Evolutionary conservation across 805 yeast species (phyloP).

Genomic region (Saccharomycopsis olivae): DNA sequence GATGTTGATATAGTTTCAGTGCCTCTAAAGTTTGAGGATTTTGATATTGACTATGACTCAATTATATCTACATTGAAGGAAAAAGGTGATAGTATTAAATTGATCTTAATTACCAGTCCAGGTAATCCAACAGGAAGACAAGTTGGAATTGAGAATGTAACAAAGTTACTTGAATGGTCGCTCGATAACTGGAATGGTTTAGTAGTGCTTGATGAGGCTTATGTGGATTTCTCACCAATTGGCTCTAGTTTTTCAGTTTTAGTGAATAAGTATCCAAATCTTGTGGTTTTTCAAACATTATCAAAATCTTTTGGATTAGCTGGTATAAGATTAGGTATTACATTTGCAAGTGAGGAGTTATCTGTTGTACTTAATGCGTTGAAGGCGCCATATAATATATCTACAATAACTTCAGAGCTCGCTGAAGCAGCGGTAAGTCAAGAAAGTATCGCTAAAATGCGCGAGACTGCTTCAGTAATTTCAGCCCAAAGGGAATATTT

Average conservation of each 20-base stretch:
- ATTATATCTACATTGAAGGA: constrained; percentile 51
- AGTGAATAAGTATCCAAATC: constrained; percentile 71
- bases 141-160: constrained; percentile 39
- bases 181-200: constrained; percentile 54
- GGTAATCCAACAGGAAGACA: constrained; percentile 90
- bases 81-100: constrained; percentile 40
- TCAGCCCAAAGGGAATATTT: constrained; percentile 45
- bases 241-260: constrained; percentile 67
- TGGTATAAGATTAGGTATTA: constrained; percentile 82
- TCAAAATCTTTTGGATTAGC: constrained; percentile 96
- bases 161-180: constrained; percentile 32
- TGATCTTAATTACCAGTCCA: constrained; percentile 84
- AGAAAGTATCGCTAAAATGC: constrained; percentile 51
- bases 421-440: constrained; percentile 63
- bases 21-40: constrained; percentile 57
- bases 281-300: constrained; percentile 83
- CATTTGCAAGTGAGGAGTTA: constrained; percentile 52
- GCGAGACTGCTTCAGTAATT: constrained; percentile 38
- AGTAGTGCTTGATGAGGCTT: constrained; percentile 89
- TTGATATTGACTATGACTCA: constrained; percentile 48
- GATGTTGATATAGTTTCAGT: constrained; percentile 72
- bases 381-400: constrained; percentile 94
- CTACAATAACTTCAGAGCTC: constrained; percentile 64
- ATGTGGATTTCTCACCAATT: constrained; percentile 67
- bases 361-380: constrained; percentile 69